Conservation (phyloP, 148 eudicot species). For the Chenopodium formosanum region DNA sequence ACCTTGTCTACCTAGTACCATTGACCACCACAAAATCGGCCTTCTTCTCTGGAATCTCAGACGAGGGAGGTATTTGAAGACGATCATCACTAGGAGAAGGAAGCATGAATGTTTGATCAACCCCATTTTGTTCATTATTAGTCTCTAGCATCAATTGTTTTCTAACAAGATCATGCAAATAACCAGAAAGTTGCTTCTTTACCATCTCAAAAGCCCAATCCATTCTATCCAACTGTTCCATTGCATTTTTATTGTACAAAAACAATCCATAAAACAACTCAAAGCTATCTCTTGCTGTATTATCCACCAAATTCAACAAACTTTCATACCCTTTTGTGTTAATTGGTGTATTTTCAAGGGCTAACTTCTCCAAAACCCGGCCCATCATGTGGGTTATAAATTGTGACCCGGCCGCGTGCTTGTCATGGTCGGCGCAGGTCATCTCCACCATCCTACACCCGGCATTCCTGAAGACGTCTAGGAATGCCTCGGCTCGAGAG, state of each 20-base stretch:
- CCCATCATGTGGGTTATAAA: constrained; percentile 84
- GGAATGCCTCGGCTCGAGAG: constrained; percentile 20
- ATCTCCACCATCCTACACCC: constrained; percentile 80
- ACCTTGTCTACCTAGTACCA: neutral
- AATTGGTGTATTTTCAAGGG: constrained; percentile 57
- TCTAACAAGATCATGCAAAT: constrained; percentile 57
- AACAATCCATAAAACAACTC: constrained; percentile 84
- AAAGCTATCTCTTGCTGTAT: constrained; percentile 69
- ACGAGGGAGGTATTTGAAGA: neutral
- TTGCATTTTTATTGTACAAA: constrained; percentile 74
- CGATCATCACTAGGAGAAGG: constrained; percentile 8
- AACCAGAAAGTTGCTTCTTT: constrained; percentile 66
- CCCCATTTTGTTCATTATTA: neutral
- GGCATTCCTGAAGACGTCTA: constrained; percentile 46
- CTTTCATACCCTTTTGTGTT: constrained; percentile 84
- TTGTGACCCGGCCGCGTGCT: constrained; percentile 67
- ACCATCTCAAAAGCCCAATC: constrained; percentile 70
- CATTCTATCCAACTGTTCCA: constrained; percentile 69
- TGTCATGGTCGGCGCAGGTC: constrained; percentile 73
- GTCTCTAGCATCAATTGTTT: constrained; percentile 54
- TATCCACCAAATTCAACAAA: constrained; percentile 76
- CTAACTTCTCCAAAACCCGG: constrained; percentile 61
- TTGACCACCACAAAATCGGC: constrained; percentile 2
- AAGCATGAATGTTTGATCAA: constrained; percentile 5
- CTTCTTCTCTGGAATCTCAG: neutral